These are phyloP conservation scores for Antonospora locustae DNA, from an alignment of 371 early-diverging fungal genomes.

Conservation along the genomic window DNA sequence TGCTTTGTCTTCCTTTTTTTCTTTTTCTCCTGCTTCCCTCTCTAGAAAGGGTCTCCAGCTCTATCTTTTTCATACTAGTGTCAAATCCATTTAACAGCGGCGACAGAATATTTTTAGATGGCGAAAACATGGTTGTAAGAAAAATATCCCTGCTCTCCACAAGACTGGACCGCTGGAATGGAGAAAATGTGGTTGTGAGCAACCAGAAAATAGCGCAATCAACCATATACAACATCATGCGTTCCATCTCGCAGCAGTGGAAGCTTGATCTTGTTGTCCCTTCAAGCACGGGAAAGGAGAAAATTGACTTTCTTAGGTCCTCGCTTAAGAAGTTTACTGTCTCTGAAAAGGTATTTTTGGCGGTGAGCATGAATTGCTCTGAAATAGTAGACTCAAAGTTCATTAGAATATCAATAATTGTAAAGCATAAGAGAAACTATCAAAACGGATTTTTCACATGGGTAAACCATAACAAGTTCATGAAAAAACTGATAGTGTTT, in stretches of 20 bases:
- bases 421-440: conserved; percentile 52
- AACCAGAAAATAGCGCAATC: conserved; percentile 42
- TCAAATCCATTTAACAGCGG: conserved; percentile 55
- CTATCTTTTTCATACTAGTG: conserved; percentile 53
- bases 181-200: conserved; percentile 41
- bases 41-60: conserved; percentile 30
- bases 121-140: conserved; percentile 51
- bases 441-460: conserved; percentile 55
- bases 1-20: conserved; percentile 39
- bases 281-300: conserved; percentile 5
- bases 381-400: conserved; percentile 32
- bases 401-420: conserved; percentile 26
- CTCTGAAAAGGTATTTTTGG: conserved; percentile 30
- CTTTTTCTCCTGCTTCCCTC: conserved; percentile 32
- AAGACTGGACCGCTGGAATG: conserved; percentile 50
- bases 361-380: conserved; percentile 5
- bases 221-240: conserved; percentile 46
- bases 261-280: conserved; percentile 30
- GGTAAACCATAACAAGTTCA: conserved; percentile 50
- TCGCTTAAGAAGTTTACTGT: conserved; percentile 28
- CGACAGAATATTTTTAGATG: conserved; percentile 52
- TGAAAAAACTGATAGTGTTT: conserved; percentile 13
- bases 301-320: conserved; percentile 12
- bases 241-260: conserved; percentile 47
- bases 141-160: conserved; percentile 51